Evolutionary conservation across 176 grass and related monocot genomes (phyloP).

Genomic region (Tuctoria greenei): DNA sequence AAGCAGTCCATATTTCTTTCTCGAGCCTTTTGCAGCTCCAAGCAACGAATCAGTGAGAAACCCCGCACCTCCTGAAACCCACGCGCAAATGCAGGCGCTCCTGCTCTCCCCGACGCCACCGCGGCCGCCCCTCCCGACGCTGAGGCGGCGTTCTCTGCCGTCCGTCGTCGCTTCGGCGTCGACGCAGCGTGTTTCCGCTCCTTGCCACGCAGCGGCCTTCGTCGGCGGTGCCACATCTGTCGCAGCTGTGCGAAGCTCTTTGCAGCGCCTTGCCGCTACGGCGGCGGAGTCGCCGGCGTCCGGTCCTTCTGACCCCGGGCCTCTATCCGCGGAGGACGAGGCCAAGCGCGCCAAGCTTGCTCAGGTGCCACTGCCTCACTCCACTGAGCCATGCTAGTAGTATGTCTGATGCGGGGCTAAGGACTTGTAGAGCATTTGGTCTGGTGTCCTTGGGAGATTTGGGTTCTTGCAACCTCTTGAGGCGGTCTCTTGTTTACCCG

Average conservation of each 20-base stretch:
- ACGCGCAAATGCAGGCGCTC: constrained; percentile 50
- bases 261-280: constrained; percentile 12
- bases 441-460: background rate
- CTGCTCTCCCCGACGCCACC: constrained; percentile 33
- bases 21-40: too few species aligned
- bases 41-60: too few species aligned
- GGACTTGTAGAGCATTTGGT: background rate
- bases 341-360: constrained; percentile 65
- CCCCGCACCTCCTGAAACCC: too few species aligned
- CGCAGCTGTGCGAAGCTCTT: background rate
- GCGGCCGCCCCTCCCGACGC: constrained; percentile 24
- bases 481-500: background rate
- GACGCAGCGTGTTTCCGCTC: background rate
- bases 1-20: too few species aligned
- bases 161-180: background rate
- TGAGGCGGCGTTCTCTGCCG: background rate
- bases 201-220: background rate
- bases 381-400: background rate
- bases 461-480: background rate
- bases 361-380: constrained; percentile 44
- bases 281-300: background rate
- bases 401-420: background rate
- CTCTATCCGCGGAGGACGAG: constrained; percentile 39
- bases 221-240: background rate
- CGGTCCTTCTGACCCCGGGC: background rate